phyloP scores from a whole-genome alignment of 2,329 filamentous ascomycete genomes.

The Aspergillus pseudoglaucus region DNA sequence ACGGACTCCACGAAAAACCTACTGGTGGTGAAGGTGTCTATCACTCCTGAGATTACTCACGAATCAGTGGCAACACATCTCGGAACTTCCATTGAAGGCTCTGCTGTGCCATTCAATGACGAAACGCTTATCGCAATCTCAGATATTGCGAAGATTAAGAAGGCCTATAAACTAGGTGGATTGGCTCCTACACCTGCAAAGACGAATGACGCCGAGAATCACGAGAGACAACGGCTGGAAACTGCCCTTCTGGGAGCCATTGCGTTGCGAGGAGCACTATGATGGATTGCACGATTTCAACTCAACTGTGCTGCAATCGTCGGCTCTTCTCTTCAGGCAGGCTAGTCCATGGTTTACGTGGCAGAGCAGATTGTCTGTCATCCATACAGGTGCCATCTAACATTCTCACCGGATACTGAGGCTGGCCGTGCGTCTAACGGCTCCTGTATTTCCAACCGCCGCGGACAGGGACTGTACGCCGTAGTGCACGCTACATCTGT shows the following conservation, averaged over 20 bases:
- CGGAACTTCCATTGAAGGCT: constrained; percentile 55
- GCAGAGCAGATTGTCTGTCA: not conserved
- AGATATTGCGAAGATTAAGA: constrained; percentile 65
- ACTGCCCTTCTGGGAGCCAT: constrained; percentile 67
- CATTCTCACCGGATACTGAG: not conserved
- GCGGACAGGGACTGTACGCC: no score
- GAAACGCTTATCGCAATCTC: constrained; percentile 52
- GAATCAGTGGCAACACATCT: constrained; percentile 57
- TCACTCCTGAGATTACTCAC: constrained; percentile 41
- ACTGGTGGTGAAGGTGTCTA: constrained; percentile 73
- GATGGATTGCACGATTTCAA: constrained; percentile 9
- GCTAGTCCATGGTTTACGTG: not conserved
- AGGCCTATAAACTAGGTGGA: constrained; percentile 77
- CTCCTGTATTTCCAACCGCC: no score
- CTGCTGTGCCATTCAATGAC: constrained; percentile 55
- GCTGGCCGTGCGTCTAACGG: not conserved
- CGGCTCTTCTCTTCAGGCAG: not conserved
- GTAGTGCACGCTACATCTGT: no score
- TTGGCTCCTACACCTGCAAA: constrained; percentile 37
- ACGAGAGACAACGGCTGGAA: constrained; percentile 47
- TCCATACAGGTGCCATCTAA: not conserved
- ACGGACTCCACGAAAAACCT: constrained; percentile 62
- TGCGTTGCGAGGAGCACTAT: constrained; percentile 60
- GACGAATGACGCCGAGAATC: constrained; percentile 15
- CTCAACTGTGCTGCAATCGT: not conserved